Conservation (phyloP, 2,329 filamentous ascomycete species). For the Samsoniella hepiali region DNA sequence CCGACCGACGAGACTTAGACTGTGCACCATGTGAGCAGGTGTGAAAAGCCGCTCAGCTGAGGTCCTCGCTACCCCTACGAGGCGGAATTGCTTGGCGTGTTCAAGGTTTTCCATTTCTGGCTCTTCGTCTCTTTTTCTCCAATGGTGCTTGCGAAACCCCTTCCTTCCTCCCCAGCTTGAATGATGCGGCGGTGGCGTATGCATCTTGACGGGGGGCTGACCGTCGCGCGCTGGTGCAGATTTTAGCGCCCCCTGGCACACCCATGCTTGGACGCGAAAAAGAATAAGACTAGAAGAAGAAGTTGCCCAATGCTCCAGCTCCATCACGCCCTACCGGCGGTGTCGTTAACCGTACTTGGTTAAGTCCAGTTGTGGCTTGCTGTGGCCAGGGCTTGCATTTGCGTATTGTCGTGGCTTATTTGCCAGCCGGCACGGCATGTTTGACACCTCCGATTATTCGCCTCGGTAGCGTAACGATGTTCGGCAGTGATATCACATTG, state of each 20-base stretch:
- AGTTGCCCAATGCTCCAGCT: slow-evolving; percentile 4
- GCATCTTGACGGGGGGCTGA: neutral
- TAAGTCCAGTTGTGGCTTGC: slow-evolving; percentile 17
- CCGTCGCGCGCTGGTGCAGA: slow-evolving; percentile 2
- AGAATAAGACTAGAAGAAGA: slow-evolving; percentile 2
- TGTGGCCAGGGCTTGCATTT: neutral
- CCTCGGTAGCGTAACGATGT: neutral
- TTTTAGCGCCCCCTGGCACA: slow-evolving; percentile 1
- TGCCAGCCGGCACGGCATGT: slow-evolving; percentile 3
- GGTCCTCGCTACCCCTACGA: slow-evolving; percentile 5
- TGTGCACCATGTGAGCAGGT: neutral
- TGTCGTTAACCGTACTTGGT: slow-evolving; percentile 15
- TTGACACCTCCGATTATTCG: neutral
- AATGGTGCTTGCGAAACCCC: neutral
- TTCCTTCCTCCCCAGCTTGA: neutral
- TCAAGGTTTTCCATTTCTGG: neutral
- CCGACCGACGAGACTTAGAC: neutral
- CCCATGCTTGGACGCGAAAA: slow-evolving; percentile 9
- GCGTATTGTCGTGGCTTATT: neutral
- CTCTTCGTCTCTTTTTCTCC: neutral
- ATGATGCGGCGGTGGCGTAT: slow-evolving; percentile 13
- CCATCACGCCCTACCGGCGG: slow-evolving; percentile 7
- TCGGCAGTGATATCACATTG: neutral
- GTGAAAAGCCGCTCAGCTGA: slow-evolving; percentile 13
- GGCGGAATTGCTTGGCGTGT: slow-evolving; percentile 8